A percentile compares a stretch with the other conserved stretches of the same genome.
phyloP scores from a whole-genome alignment of 2,329 filamentous ascomycete species.

The Pseudocercospora fijiensis region DNA sequence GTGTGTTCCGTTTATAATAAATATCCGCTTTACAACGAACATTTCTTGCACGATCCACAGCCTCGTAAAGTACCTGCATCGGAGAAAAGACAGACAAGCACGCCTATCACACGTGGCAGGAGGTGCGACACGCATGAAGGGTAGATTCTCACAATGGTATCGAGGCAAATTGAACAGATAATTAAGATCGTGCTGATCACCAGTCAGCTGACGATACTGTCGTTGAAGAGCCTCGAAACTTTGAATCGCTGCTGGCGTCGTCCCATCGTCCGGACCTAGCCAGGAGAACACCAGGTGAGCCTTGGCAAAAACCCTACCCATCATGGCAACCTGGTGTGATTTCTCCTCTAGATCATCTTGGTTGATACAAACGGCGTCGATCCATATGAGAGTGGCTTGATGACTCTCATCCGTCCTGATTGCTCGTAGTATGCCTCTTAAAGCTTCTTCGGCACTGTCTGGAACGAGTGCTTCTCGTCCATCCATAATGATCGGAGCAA shows the following conservation, averaged over 20 bases:
- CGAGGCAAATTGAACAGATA: neutral
- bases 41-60: conserved; percentile 9
- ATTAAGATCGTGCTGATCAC: neutral
- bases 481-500: neutral
- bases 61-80: neutral
- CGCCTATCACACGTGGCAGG: neutral
- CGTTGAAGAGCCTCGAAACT: neutral
- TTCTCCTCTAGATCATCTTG: neutral
- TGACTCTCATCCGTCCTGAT: neutral
- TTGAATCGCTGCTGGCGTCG: neutral
- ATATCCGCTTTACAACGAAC: neutral
- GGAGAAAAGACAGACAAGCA: neutral
- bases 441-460: conserved; percentile 4
- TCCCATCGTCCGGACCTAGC: neutral
- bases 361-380: conserved; percentile 5
- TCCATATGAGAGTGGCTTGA: neutral
- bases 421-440: conserved; percentile 3
- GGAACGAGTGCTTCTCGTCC: conserved; percentile 1
- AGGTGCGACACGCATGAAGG: neutral
- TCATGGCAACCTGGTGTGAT: neutral
- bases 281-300: neutral
- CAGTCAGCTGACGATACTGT: neutral
- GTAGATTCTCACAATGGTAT: neutral
- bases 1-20: neutral
- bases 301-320: neutral